Evolutionary conservation across 2,329 filamentous ascomycete genomes (phyloP), one percentile per base, ranked within the genome.

Genomic region (Plenodomus tracheiphilus): DNA sequence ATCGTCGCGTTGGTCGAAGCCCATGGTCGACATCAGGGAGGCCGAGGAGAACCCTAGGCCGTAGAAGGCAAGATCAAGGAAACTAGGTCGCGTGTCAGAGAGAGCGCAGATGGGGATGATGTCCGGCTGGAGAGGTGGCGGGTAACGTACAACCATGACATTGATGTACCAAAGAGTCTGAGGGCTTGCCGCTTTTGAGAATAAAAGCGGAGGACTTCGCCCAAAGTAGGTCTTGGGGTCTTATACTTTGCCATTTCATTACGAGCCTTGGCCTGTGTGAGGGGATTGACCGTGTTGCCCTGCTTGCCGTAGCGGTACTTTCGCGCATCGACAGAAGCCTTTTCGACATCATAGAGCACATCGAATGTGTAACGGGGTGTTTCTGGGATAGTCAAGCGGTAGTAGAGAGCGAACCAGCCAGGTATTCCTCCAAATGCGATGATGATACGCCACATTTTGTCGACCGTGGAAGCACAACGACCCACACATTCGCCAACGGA

Each of bases 311-410:
- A 77, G 41, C 89, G 84, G 73, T 93, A 94, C 21, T 86, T 85
- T 64, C 85, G 82, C 58, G 87, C 81, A 58, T 94, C 89, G 36
- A 84, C 82, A 25, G 83, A 79, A 32, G 84, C 90, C 42, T 69
- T 71, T 22, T 71, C 68, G 2, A 90, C 80, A 64, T 94, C 88
- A 37, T 84, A 85, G 42, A 84, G 81, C 18, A 94, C 83, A 66
- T 94, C 89, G 62, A 94, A 93, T 21, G 90, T 94, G 75, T 94
- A 95, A 21, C 90, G 87, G 43, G 90, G 89, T 28, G 89, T 93
- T 75, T 95, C 90, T 19, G 90, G 90, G 58, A 95, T 93, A 43
- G 89, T 94, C 3, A 94, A 81, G 54, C 89, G 87, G 74, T 89
- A 94, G 78, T 94, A 94, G 16, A 95, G 82, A 17, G 90, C 89